Evolutionary conservation across 805 yeast genomes (phyloP), one percentile per base, ranked within the genome.

Genomic region (Monosporozyma aerobia): DNA sequence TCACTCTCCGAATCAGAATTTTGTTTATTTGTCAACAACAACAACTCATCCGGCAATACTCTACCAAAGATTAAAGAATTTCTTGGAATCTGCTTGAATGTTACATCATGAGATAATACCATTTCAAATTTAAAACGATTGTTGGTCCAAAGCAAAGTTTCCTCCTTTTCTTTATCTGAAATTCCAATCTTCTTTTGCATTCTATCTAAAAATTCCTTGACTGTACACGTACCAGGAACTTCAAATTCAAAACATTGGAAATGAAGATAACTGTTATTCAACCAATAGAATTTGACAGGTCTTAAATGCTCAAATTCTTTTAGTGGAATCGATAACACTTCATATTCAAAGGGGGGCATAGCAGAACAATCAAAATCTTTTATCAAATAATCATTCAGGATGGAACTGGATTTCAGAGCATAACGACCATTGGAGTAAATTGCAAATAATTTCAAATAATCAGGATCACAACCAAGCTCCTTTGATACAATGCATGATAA

Each of bases 271-370:
- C 87, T 87, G 45, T 80, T 81, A 1, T 83, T 79, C 44, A 90
- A 72, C 92, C 95, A 89, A 51, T 76, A 75, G 22, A 92, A 73
- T 50, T 76, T 80, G 44, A 90, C 69, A 4, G 80, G 68, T 54
- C 80, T 79, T 82, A 88, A 78, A 56, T 78, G 81, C 67, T 94
- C 99, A 60, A 85, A 78, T 56, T 89, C 95, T 37, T 73, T 76
- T 51, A 92, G 71, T 1, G 90, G 81, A 45, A 90, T 81, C 47
- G 81, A 85, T 61, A 94, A 74, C 1, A 85, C 69, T 62, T 92
- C 97, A 64, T 86, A 92, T 57, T 83, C 83, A 53, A 92, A 77
- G 1, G 73, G 61, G 4, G 81, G 73, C n/a, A 65, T 67, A 11
- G 62, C 54, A 33, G 63, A 66, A 51, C 65, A 63, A 6, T 72